Evolutionary conservation across 495 filamentous ascomycete species (phyloP).

Genomic region (Talaromyces adpressus): DNA sequence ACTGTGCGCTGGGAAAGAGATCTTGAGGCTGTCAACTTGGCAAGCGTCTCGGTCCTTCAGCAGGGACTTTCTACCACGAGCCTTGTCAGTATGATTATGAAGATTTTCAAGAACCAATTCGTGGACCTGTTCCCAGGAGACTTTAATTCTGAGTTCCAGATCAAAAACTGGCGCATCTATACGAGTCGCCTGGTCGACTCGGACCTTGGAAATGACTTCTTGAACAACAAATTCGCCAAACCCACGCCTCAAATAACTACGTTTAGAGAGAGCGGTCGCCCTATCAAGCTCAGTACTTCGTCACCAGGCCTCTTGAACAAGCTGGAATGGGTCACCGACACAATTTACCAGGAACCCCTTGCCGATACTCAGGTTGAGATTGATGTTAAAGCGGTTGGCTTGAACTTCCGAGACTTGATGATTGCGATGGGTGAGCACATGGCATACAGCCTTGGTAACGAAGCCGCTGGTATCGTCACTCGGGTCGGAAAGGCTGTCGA

Average conservation of each 20-base stretch:
- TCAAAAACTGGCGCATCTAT: slow-evolving; percentile 18
- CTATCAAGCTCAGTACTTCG: slow-evolving; percentile 21
- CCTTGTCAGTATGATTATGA: too few species aligned
- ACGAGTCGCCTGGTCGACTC: slow-evolving; percentile 20
- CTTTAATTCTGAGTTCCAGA: slow-evolving; percentile 18
- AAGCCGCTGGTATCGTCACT: slow-evolving; percentile 40
- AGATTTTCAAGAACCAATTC: slow-evolving; percentile 18
- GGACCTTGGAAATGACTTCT: slow-evolving; percentile 14
- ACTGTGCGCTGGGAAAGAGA: slow-evolving; percentile 22
- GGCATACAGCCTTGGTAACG: slow-evolving; percentile 32
- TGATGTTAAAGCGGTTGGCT: slow-evolving; percentile 9
- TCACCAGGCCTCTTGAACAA: slow-evolving; percentile 23
- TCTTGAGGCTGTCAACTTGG: slow-evolving; percentile 14
- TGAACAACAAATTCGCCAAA: slow-evolving; percentile 8
- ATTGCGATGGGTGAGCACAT: slow-evolving; percentile 33
- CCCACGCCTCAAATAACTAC: slow-evolving; percentile 5
- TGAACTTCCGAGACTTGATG: slow-evolving; percentile 28
- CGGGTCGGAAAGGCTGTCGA: slow-evolving; percentile 39
- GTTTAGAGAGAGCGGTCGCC: slow-evolving; percentile 13
- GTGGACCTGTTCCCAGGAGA: not conserved
- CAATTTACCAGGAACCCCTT: slow-evolving; percentile 6
- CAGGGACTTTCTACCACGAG: not conserved
- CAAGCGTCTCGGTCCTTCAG: not conserved
- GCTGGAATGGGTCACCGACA: slow-evolving; percentile 30
- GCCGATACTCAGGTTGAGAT: slow-evolving; percentile 6